phyloP scores from a whole-genome alignment of 768 basidiomycete species.

The Mycena metata region DNA sequence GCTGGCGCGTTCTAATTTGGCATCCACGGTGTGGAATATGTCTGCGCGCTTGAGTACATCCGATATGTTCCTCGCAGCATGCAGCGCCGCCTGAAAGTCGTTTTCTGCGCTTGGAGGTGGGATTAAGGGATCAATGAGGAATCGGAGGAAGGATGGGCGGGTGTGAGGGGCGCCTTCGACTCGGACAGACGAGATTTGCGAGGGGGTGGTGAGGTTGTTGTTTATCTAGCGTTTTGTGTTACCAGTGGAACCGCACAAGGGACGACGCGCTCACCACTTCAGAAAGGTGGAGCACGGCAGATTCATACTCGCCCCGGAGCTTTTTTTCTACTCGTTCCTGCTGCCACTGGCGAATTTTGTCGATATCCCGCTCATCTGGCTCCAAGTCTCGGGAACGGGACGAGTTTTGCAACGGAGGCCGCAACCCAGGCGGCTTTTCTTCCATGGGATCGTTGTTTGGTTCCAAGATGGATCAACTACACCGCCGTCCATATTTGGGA shows the following conservation, averaged over 20 bases:
- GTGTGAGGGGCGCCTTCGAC: constrained; percentile 84
- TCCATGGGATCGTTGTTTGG: constrained; percentile 22
- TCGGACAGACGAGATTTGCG: constrained; percentile 82
- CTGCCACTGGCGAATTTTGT: constrained; percentile 77
- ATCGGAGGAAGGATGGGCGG: constrained; percentile 84
- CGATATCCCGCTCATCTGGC: constrained; percentile 62
- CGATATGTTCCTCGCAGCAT: constrained; percentile 76
- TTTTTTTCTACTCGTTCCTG: constrained; percentile 78
- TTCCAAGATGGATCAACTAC: neutral
- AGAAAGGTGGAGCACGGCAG: constrained; percentile 70
- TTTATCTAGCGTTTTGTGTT: constrained; percentile 64
- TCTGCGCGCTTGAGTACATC: constrained; percentile 79
- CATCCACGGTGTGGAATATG: constrained; percentile 79
- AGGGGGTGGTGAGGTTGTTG: constrained; percentile 72
- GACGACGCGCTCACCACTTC: constrained; percentile 65
- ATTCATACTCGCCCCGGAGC: constrained; percentile 84
- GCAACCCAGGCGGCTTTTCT: constrained; percentile 41
- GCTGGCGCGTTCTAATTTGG: constrained; percentile 70
- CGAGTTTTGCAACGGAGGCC: constrained; percentile 67
- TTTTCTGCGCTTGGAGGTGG: constrained; percentile 38
- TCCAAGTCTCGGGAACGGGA: constrained; percentile 70
- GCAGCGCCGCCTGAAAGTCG: constrained; percentile 76
- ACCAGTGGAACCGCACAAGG: neutral
- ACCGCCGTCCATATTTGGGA: neutral
- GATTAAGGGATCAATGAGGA: constrained; percentile 77